These are phyloP conservation scores for Paecilomyces dactylethromorphus DNA, from an alignment of 2,329 filamentous ascomycete genomes.

Conservation along the genomic window DNA sequence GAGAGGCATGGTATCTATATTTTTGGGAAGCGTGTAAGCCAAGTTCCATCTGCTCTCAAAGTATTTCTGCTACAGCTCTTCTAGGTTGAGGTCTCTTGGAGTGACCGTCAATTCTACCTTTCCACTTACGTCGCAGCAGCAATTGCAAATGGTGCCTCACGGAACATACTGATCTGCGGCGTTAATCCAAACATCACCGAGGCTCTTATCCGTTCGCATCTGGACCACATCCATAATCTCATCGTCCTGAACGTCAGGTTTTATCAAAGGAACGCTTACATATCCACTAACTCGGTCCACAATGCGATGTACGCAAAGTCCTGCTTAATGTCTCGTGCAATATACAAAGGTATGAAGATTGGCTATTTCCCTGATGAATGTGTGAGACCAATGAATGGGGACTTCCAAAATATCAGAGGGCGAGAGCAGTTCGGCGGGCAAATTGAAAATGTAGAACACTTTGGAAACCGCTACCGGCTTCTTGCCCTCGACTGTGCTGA, in stretches of 20 bases:
- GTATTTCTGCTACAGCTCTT: neutral
- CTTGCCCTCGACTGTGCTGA: slow-evolving; percentile 47
- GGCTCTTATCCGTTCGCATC: slow-evolving; percentile 59
- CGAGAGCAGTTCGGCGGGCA: slow-evolving; percentile 20
- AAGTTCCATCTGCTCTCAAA: neutral
- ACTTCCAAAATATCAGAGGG: slow-evolving; percentile 20
- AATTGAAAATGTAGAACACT: slow-evolving; percentile 27
- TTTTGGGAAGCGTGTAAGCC: slow-evolving; percentile 58
- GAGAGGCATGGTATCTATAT: slow-evolving; percentile 63
- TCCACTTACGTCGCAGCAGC: slow-evolving; percentile 58
- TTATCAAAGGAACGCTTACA: slow-evolving; percentile 53
- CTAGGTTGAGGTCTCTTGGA: slow-evolving; percentile 64
- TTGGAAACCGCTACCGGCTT: slow-evolving; percentile 57
- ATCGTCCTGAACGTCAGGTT: slow-evolving; percentile 62
- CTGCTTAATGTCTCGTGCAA: slow-evolving; percentile 64
- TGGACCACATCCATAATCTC: slow-evolving; percentile 78
- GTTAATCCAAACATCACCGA: slow-evolving; percentile 56
- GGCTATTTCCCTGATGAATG: slow-evolving; percentile 71
- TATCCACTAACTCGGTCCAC: slow-evolving; percentile 71
- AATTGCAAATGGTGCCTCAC: slow-evolving; percentile 59
- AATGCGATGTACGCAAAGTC: slow-evolving; percentile 68
- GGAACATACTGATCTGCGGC: slow-evolving; percentile 65
- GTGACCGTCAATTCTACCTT: slow-evolving; percentile 62
- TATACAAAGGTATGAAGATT: slow-evolving; percentile 65
- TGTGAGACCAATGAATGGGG: slow-evolving; percentile 47